Evolutionary conservation across 1,284 basidiomycete genomes (phyloP).

Genomic region (Hemileia vastatrix): DNA sequence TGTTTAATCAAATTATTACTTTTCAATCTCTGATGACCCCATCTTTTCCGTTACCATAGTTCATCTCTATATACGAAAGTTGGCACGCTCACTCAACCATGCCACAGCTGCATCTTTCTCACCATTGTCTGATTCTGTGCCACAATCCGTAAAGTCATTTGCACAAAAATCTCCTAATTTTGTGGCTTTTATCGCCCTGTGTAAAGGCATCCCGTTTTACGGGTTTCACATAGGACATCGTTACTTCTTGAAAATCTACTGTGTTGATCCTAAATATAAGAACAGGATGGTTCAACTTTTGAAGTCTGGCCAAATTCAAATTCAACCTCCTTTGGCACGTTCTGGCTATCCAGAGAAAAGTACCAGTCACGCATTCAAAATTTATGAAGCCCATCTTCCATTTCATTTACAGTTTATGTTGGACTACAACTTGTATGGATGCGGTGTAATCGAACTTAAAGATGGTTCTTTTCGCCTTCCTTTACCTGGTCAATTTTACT

Average conservation of each 20-base stretch:
- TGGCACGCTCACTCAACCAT: conserved; percentile 64
- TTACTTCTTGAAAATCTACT: conserved; percentile 79
- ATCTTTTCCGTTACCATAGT: conserved; percentile 63
- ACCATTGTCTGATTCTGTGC: conserved; percentile 46
- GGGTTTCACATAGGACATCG: conserved; percentile 78
- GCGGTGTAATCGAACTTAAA: conserved; percentile 67
- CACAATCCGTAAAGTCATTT: conserved; percentile 8
- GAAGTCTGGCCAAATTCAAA: conserved; percentile 69
- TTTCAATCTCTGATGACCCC: conserved; percentile 26
- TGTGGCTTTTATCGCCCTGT: conserved; percentile 57
- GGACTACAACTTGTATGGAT: conserved; percentile 91
- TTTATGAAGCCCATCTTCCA: conserved; percentile 71
- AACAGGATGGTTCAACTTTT: conserved; percentile 64
- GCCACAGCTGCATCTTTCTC: conserved; percentile 64
- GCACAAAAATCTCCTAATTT: conserved; percentile 51
- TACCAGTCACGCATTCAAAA: conserved; percentile 55
- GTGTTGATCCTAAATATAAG: conserved; percentile 61
- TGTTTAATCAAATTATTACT: conserved; percentile 7
- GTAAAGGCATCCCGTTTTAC: conserved; percentile 93
- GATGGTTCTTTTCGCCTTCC: conserved; percentile 50
- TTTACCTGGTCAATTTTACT: conserved; percentile 43
- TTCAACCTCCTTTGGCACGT: conserved; percentile 45
- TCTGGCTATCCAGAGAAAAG: neutral
- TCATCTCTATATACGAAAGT: conserved; percentile 56
- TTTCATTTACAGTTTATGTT: conserved; percentile 87